phyloP scores from a whole-genome alignment of 1,284 basidiomycete genomes.

The Kwoniella shivajii region DNA sequence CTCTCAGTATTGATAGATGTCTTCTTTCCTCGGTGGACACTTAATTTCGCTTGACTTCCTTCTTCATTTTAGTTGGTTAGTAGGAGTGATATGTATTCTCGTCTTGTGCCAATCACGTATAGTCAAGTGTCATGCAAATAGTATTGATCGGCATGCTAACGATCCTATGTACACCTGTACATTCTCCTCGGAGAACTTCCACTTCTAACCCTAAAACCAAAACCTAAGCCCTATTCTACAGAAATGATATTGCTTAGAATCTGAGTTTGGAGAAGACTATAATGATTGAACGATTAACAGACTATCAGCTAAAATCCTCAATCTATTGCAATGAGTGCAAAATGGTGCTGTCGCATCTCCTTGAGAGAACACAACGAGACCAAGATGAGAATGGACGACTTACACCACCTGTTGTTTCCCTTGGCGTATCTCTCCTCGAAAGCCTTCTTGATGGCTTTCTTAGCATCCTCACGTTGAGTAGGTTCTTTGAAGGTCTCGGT shows the following conservation, averaged over 20 bases:
- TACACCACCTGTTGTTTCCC: slow-evolving; percentile 91
- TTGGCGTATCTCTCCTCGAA: slow-evolving; percentile 87
- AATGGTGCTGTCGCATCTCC: background rate
- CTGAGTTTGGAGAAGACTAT: slow-evolving; percentile 46
- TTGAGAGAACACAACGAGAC: background rate
- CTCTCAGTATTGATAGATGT: too few relatives aligned
- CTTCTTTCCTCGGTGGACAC: too few relatives aligned
- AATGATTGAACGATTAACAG: background rate
- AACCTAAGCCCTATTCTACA: background rate
- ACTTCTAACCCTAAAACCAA: background rate
- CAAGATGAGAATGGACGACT: slow-evolving; percentile 16
- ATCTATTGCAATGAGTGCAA: background rate
- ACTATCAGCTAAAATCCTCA: slow-evolving; percentile 9
- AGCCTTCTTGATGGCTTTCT: slow-evolving; percentile 94
- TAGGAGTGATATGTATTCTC: too few relatives aligned
- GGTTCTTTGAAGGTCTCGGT: slow-evolving; percentile 94
- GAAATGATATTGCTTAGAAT: slow-evolving; percentile 34
- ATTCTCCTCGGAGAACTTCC: background rate
- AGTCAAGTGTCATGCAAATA: slow-evolving; percentile 10
- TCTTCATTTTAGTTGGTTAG: too few relatives aligned
- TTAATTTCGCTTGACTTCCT: too few relatives aligned
- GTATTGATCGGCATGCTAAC: slow-evolving; percentile 16
- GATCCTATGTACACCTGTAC: slow-evolving; percentile 14
- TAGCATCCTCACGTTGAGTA: slow-evolving; percentile 85
- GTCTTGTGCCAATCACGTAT: too few relatives aligned